Evolutionary conservation across 805 yeast species (phyloP).

Genomic region (Teunomyces barrocoloradensis): DNA sequence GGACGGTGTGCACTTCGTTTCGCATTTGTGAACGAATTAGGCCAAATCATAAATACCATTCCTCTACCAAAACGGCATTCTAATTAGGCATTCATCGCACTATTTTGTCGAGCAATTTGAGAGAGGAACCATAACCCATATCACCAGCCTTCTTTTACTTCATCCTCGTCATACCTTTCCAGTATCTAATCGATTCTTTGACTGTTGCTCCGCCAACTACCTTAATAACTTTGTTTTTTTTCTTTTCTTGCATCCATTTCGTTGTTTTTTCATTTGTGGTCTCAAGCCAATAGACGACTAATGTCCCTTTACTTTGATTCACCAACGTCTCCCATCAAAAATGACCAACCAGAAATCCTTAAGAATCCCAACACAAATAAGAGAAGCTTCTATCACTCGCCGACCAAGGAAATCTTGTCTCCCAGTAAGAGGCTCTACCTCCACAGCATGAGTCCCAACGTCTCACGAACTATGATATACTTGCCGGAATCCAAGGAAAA

Average conservation of each 20-base stretch:
- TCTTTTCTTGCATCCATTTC: neutral
- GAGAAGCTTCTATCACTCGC: conserved; percentile 7
- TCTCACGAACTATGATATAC: conserved; percentile 24
- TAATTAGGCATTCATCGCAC: neutral
- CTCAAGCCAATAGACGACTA: neutral
- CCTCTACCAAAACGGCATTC: conserved; percentile 4
- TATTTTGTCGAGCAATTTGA: conserved; percentile 1
- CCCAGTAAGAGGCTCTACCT: conserved; percentile 27
- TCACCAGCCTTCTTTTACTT: neutral
- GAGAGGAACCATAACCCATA: neutral
- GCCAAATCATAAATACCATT: conserved; percentile 2
- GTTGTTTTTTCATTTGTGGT: neutral
- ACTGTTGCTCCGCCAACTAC: neutral
- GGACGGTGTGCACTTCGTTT: neutral
- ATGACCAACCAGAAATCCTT: conserved; percentile 5
- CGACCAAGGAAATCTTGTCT: conserved; percentile 10
- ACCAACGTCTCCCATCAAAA: conserved; percentile 5
- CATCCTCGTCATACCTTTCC: neutral
- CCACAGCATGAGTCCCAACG: conserved; percentile 38
- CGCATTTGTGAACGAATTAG: conserved; percentile 2
- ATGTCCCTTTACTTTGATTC: conserved; percentile 7
- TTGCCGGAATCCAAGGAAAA: conserved; percentile 7
- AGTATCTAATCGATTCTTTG: neutral
- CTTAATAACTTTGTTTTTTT: neutral
- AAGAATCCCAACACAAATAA: conserved; percentile 8